These are phyloP conservation scores for Cercospora sesami DNA, from an alignment of 2,329 filamentous ascomycete species.

Conservation along the genomic window DNA sequence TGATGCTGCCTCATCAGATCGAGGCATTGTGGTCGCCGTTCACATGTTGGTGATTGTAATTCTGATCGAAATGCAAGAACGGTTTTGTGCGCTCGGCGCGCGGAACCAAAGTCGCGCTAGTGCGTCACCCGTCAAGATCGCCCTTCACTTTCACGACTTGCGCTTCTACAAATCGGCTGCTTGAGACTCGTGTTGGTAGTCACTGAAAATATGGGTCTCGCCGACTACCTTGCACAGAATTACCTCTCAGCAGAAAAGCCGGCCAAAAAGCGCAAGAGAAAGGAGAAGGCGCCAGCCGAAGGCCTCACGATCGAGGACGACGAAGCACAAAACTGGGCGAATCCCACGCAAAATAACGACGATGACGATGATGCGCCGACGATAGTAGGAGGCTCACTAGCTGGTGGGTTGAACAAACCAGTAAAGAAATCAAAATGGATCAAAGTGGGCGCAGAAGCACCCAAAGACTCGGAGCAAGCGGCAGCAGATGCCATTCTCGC, in stretches of 20 bases:
- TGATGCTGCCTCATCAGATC: conserved; percentile 70
- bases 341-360: conserved; percentile 47
- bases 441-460: conserved; percentile 58
- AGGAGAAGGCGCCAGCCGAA: conserved; percentile 43
- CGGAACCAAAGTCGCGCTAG: conserved; percentile 3
- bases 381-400: conserved; percentile 50
- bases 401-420: conserved; percentile 51
- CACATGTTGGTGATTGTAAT: conserved; percentile 18
- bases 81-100: conserved; percentile 9
- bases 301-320: conserved; percentile 55
- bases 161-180: neutral
- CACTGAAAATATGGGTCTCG: too few species aligned
- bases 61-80: neutral
- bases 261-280: conserved; percentile 56
- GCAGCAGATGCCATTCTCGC: conserved; percentile 56
- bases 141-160: conserved; percentile 1
- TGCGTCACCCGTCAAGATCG: conserved; percentile 7
- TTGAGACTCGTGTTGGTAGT: too few species aligned
- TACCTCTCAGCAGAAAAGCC: conserved; percentile 73
- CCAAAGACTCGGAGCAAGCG: conserved; percentile 56
- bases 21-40: conserved; percentile 56
- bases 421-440: conserved; percentile 86
- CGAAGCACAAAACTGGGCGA: conserved; percentile 56
- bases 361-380: conserved; percentile 58
- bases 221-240: conserved; percentile 85